Percentiles rank a stretch among this genome's conserved stretches.
These are phyloP conservation scores for Eucalyptus caleyi DNA, from an alignment of 345 rosid genomes.

Conservation along the genomic window DNA sequence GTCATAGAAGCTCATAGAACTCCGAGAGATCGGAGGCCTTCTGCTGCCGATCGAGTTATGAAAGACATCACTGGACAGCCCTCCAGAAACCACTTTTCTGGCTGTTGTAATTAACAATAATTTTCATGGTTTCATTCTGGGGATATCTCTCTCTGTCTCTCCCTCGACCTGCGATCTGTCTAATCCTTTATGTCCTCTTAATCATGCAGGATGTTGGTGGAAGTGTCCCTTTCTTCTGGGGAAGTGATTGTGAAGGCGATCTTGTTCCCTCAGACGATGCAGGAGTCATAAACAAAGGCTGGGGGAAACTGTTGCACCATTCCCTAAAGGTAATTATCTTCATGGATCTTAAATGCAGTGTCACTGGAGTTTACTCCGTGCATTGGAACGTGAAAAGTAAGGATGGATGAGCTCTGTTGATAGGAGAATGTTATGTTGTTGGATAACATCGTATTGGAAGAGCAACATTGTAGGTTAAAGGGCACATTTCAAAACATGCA, in stretches of 20 bases:
- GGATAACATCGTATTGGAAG: neutral
- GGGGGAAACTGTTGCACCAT: slow-evolving; percentile 91
- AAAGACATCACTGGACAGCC: no score
- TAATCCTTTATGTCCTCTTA: neutral
- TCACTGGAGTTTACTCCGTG: neutral
- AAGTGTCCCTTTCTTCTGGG: slow-evolving; percentile 75
- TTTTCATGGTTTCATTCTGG: no score
- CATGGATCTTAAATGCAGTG: neutral
- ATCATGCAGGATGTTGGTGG: slow-evolving; percentile 68
- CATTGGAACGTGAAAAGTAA: neutral
- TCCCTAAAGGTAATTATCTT: slow-evolving; percentile 65
- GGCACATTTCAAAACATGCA: no score
- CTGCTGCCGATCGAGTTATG: neutral
- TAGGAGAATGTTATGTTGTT: neutral
- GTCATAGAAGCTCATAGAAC: slow-evolving; percentile 30
- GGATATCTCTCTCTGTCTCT: neutral
- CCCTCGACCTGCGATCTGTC: neutral
- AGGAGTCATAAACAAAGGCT: slow-evolving; percentile 25
- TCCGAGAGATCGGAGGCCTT: slow-evolving; percentile 7
- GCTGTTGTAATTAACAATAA: no score
- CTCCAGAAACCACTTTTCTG: no score
- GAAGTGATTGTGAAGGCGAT: no score
- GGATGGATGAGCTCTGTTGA: neutral
- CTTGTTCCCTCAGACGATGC: no score
- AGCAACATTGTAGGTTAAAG: no score